Conservation (phyloP, 1,284 basidiomycete species). For the Anthracocystis setariae region DNA sequence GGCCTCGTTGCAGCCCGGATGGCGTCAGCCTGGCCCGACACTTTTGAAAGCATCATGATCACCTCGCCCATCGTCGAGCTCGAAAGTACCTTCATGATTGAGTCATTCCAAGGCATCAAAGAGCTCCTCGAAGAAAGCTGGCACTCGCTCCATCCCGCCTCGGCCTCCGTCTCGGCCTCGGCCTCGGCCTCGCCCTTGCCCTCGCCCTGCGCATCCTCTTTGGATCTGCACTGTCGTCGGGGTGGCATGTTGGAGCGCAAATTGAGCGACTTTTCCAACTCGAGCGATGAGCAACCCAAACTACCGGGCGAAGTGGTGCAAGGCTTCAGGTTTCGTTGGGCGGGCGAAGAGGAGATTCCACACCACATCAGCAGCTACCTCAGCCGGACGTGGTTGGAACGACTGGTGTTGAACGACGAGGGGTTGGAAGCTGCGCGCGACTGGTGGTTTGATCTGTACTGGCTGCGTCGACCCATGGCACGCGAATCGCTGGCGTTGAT, state of each 20-base stretch:
- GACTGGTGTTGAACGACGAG: constrained; percentile 7
- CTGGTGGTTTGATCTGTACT: constrained; percentile 41
- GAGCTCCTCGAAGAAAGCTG: constrained; percentile 20
- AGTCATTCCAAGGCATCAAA: constrained; percentile 28
- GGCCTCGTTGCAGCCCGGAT: constrained; percentile 20
- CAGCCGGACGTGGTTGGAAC: constrained; percentile 17
- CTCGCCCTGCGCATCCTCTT: too few relatives aligned
- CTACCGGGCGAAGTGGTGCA: constrained; percentile 30
- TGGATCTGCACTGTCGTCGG: too few relatives aligned
- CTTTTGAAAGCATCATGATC: constrained; percentile 18
- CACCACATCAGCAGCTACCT: constrained; percentile 20
- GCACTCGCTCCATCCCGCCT: constrained; percentile 2
- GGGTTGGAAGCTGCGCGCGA: constrained; percentile 15
- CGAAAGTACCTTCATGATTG: constrained; percentile 21
- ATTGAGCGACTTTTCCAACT: background rate
- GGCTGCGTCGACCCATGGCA: constrained; percentile 14
- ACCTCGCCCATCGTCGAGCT: constrained; percentile 18
- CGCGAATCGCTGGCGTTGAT: background rate
- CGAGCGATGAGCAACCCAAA: background rate
- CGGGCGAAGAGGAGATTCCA: constrained; percentile 21
- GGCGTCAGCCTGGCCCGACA: constrained; percentile 5
- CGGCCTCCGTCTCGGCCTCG: too few relatives aligned
- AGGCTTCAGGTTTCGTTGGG: constrained; percentile 27
- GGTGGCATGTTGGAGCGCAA: background rate
- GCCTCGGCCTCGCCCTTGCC: too few relatives aligned